Base-by-base conservation (phyloP, 1,284 basidiomycete genomes). In the Singerocomus inundabilis region DNA sequence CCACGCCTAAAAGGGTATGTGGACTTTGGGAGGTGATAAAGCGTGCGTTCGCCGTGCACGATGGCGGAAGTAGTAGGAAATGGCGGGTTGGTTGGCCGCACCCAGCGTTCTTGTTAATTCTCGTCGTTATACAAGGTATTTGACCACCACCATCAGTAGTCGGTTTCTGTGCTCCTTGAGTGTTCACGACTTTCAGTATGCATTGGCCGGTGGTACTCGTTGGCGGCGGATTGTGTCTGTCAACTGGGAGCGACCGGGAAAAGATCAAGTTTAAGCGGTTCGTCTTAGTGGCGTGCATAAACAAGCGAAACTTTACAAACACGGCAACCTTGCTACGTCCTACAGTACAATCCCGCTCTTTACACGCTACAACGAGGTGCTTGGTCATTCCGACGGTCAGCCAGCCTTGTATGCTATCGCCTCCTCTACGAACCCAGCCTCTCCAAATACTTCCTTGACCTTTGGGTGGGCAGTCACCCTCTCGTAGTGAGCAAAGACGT, bases 401-500 rank as follows among this genome's bases (percentile, higher is more conserved):
- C 52, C 13, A 7, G 51, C 38, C 37, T 55, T 47, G 46, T 59
- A 61, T 21, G 46, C 37, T 46, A 54, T 12, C n/a, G 37, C 25
- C 31, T 57, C 45, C 39, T 66, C 55, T 18, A 53, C 51, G 16
- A 67, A 59, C 21, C 35, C 54, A 5, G 65, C 57, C 44, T 74
- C 66, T 35, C 68, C 71, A 53, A 76, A 78, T 49, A 71, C 61
- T 21, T 60, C 54, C 52, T 70, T 71, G 57, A 80, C 62, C 58
- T 72, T 70, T 39, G 73, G 69, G 63, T 82, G 75, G 63, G 76
- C 71, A 53, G 72, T 63, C 49, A 85, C 69, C 51, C 67, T 78
- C 55, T 76, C 67, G 61, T 72, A 72, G 72, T 73, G 78, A 56
- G 81, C 77, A 56, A 78, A 69, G 35, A 75, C 58, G 71, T 84